A percentile compares a stretch with the other conserved stretches of the same genome.
Evolutionary conservation across 768 basidiomycete genomes (phyloP).

Genomic region (Russula lepida): DNA sequence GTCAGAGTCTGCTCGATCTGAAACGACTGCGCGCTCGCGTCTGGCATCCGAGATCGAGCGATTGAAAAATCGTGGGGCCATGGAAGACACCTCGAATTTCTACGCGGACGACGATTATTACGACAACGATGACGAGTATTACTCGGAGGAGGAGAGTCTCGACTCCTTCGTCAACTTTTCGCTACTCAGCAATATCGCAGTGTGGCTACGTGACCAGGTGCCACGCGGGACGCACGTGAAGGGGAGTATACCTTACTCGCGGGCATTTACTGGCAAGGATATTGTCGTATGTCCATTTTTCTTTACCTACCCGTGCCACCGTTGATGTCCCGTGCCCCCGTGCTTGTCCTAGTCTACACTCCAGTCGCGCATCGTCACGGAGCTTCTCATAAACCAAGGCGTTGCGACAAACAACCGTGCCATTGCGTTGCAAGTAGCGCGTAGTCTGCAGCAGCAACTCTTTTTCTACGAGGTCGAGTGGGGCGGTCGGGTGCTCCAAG

Average conservation of each 20-base stretch:
- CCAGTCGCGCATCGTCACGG: slow-evolving; percentile 78
- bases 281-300: slow-evolving; percentile 59
- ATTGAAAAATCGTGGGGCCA: slow-evolving; percentile 29
- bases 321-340: neutral
- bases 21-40: slow-evolving; percentile 16
- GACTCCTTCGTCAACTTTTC: slow-evolving; percentile 87
- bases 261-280: slow-evolving; percentile 90
- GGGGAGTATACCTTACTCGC: slow-evolving; percentile 84
- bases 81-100: slow-evolving; percentile 27
- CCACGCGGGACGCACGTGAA: slow-evolving; percentile 83
- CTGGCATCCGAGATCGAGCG: slow-evolving; percentile 17
- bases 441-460: slow-evolving; percentile 83
- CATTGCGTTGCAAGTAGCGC: slow-evolving; percentile 79
- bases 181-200: slow-evolving; percentile 79
- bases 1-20: slow-evolving; percentile 11
- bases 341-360: slow-evolving; percentile 64
- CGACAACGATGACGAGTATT: slow-evolving; percentile 40
- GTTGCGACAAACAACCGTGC: slow-evolving; percentile 71
- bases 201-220: slow-evolving; percentile 84
- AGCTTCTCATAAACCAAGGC: slow-evolving; percentile 68
- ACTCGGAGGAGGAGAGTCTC: slow-evolving; percentile 44
- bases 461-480: slow-evolving; percentile 98
- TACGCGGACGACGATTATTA: slow-evolving; percentile 40
- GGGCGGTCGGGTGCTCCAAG: slow-evolving; percentile 73
- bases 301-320: neutral